Evolutionary conservation across 108 stramenopile genomes (phyloP).

Genomic region (Thalassiosira profunda): DNA sequence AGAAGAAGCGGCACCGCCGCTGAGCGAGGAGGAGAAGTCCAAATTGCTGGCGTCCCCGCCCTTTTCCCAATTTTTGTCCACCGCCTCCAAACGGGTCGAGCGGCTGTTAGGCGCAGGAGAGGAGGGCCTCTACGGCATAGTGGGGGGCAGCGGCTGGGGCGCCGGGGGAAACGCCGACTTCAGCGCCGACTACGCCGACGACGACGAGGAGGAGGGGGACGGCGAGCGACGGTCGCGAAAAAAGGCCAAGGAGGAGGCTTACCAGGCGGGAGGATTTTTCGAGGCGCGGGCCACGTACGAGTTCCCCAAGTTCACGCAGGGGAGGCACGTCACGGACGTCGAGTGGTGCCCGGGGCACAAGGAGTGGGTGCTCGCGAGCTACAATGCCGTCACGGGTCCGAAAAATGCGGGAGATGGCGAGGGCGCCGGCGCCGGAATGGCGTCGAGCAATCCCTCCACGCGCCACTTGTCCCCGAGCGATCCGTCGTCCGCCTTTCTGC

Average conservation of each 20-base stretch:
- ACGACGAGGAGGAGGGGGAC: constrained; percentile 12
- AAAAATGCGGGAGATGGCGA: not conserved
- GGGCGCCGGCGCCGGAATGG: not conserved
- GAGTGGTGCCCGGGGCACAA: constrained; percentile 89
- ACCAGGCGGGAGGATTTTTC: constrained; percentile 51
- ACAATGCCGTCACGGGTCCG: constrained; percentile 27
- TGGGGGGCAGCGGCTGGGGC: constrained; percentile 9
- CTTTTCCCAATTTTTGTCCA: constrained; percentile 76
- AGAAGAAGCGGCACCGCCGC: not conserved
- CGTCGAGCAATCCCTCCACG: constrained; percentile 23
- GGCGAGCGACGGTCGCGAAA: constrained; percentile 34
- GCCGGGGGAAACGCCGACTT: constrained; percentile 45
- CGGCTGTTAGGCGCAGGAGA: constrained; percentile 65
- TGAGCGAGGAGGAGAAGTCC: constrained; percentile 61
- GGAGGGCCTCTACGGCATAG: constrained; percentile 23
- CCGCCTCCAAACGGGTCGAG: constrained; percentile 87
- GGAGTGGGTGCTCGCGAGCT: constrained; percentile 78
- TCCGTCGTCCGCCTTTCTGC: constrained; percentile 61
- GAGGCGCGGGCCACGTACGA: constrained; percentile 67
- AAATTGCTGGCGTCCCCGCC: constrained; percentile 59
- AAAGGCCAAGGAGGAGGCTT: constrained; percentile 13
- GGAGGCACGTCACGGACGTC: constrained; percentile 77
- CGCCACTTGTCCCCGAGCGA: constrained; percentile 59
- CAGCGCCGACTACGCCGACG: constrained; percentile 70
- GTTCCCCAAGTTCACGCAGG: constrained; percentile 73